These are phyloP conservation scores for Malassezia caprae DNA, from an alignment of 1,284 basidiomycete species.

Conservation along the genomic window DNA sequence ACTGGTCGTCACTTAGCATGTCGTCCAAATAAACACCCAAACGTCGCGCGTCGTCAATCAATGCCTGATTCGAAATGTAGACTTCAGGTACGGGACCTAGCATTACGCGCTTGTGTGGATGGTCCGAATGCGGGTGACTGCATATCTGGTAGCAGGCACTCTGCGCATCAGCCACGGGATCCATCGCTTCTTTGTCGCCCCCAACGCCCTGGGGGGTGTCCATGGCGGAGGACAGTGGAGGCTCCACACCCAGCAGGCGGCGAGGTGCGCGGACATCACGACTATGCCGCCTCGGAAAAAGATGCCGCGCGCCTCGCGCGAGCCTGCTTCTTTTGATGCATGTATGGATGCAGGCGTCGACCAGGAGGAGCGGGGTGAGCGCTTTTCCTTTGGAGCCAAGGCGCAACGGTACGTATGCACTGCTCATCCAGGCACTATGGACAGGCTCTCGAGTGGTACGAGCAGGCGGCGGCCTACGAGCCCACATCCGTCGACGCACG, in stretches of 20 bases:
- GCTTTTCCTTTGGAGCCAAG: conserved; percentile 9
- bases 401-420: conserved; percentile 5
- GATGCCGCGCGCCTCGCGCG: not conserved
- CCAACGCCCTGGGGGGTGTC: not conserved
- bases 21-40: not conserved
- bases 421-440: conserved; percentile 5
- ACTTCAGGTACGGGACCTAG: conserved; percentile 9
- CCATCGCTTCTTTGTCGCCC: not conserved
- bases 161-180: not conserved
- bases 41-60: not conserved
- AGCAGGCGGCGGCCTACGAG: not conserved
- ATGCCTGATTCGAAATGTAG: conserved; percentile 1
- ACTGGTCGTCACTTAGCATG: not conserved
- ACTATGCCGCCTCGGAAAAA: conserved; percentile 1
- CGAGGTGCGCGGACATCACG: not conserved
- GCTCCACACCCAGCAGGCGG: not conserved
- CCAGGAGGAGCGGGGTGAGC: conserved; percentile 17
- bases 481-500: conserved; percentile 7
- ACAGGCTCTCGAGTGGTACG: conserved; percentile 2
- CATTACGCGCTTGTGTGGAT: conserved; percentile 9
- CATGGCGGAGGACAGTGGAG: not conserved
- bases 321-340: conserved; percentile 9
- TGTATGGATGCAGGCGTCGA: conserved; percentile 18
- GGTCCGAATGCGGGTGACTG: not conserved
- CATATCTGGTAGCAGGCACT: not conserved